Evolutionary conservation across 345 rosid genomes (phyloP).

Genomic region (Geranium brycei): DNA sequence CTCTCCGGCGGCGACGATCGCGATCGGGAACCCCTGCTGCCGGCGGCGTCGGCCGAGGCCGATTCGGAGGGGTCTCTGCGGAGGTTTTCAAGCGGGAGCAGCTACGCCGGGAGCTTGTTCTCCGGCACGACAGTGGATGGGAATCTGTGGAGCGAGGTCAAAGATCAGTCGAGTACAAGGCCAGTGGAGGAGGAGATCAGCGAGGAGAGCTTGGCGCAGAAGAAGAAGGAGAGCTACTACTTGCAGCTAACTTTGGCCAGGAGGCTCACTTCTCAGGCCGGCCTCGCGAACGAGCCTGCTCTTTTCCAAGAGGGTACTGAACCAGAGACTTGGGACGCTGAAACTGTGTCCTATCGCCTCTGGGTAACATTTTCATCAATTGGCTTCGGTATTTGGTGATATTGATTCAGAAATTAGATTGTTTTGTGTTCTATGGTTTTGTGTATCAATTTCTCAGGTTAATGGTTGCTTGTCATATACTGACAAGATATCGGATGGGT

Average conservation of each 20-base stretch:
- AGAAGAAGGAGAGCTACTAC: conserved; percentile 43
- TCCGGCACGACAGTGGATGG: conserved; percentile 69
- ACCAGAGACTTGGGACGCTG: conserved; percentile 27
- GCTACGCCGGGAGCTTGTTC: conserved; percentile 69
- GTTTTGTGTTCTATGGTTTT: neutral
- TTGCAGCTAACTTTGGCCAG: conserved; percentile 69
- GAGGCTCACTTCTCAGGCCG: conserved; percentile 57
- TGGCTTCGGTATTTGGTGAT: neutral
- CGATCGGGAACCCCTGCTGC: conserved; percentile 23
- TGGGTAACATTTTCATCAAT: conserved; percentile 39
- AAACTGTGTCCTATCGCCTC: conserved; percentile 66
- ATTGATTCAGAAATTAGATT: neutral
- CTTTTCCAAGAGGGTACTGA: conserved; percentile 19
- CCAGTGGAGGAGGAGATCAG: conserved; percentile 20
- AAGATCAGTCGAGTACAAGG: conserved; percentile 28
- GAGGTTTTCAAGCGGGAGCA: conserved; percentile 63
- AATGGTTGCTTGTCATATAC: conserved; percentile 80
- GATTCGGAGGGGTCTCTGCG: conserved; percentile 6
- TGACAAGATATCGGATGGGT: conserved; percentile 84
- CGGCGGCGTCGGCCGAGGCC: conserved; percentile 21
- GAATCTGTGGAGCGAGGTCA: conserved; percentile 35
- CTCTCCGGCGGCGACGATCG: conserved; percentile 39
- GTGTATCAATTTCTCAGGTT: conserved; percentile 31
- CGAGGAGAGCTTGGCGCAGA: conserved; percentile 23
- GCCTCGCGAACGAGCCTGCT: conserved; percentile 32